Base-by-base conservation (phyloP, 2,329 filamentous ascomycete genomes). In the Trichoderma koningiopsis region DNA sequence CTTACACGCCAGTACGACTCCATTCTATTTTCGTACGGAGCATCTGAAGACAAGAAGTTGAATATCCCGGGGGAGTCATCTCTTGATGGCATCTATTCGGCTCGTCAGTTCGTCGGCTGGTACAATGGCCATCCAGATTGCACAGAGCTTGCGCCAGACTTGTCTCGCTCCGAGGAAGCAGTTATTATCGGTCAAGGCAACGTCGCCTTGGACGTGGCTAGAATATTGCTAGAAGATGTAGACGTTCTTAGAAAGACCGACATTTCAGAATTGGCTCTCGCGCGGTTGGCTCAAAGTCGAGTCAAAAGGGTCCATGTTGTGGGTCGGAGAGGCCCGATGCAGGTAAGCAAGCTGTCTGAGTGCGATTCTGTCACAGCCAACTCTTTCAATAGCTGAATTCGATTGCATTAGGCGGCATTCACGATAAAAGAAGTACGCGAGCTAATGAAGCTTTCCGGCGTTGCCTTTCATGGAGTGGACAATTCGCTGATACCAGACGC, bases 341-440 rank as follows among this genome's bases (percentile, higher is more conserved):
- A 97, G 85, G 92, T 90, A 81, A 71, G 83, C 74, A 27, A 53
- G 22, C 37, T 13, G 27, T 19, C 13, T 29, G 24, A 31, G n/a
- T n/a, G 8, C 40, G 29, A 56, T 8, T 0, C 10, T 6, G 24
- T 19, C 10, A 43, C 49, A 35, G 7, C 19, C 7, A 22, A 11
- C 19, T 14, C 3, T 24, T 22, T 47, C 6, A 6, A 37, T 64
- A 11, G 22, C 55, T 59, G 33, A 67, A 27, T 27, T n/a, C 14
- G 2, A 10, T 29, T 29, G 35, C 19, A 55, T 4, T 64, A 95
- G 90, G 95, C 93, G 29, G 90, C 96, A 0, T 98, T 97, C 75
- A 97, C 95, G 0, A 97, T 97, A 78, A 98, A 97, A 79, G 96
- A 99, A 82, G 83, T 93, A 19, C 89, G 96, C 43, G 96, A 99